Conservation (phyloP, 2,329 filamentous ascomycete species). For the Corinectria fuckeliana region DNA sequence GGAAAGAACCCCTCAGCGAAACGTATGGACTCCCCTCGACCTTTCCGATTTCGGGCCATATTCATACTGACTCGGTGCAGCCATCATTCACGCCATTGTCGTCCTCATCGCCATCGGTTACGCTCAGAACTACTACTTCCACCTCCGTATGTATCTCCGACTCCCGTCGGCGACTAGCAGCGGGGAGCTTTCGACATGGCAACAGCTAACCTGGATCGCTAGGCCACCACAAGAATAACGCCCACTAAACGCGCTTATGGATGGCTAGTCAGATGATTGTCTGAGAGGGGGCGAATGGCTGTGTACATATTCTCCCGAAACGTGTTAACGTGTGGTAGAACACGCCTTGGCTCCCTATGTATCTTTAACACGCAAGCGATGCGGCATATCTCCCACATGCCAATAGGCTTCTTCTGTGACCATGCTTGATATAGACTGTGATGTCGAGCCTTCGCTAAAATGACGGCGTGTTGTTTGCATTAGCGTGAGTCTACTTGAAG, state of each 20-base stretch:
- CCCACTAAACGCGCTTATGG: conserved; percentile 70
- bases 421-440: neutral
- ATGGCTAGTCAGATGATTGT: conserved; percentile 33
- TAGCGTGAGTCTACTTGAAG: neutral
- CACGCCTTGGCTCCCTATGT: conserved; percentile 47
- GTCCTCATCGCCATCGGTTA: conserved; percentile 84
- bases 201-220: conserved; percentile 27
- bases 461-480: neutral
- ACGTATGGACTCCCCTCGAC: conserved; percentile 67
- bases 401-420: neutral
- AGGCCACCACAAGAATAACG: conserved; percentile 99
- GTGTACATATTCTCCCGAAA: conserved; percentile 53
- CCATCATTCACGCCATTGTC: conserved; percentile 85
- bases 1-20: conserved; percentile 88
- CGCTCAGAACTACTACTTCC: conserved; percentile 99
- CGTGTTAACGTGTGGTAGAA: conserved; percentile 45
- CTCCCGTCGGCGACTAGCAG: neutral
- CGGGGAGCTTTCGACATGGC: neutral
- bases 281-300: conserved; percentile 37
- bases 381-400: conserved; percentile 29
- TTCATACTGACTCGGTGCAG: conserved; percentile 55
- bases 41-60: conserved; percentile 33
- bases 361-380: conserved; percentile 42
- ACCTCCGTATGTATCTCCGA: conserved; percentile 77
- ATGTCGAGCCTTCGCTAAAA: neutral